Conservation (phyloP, 176 grass and related monocot genomes). For the Cenchrus americanus region DNA sequence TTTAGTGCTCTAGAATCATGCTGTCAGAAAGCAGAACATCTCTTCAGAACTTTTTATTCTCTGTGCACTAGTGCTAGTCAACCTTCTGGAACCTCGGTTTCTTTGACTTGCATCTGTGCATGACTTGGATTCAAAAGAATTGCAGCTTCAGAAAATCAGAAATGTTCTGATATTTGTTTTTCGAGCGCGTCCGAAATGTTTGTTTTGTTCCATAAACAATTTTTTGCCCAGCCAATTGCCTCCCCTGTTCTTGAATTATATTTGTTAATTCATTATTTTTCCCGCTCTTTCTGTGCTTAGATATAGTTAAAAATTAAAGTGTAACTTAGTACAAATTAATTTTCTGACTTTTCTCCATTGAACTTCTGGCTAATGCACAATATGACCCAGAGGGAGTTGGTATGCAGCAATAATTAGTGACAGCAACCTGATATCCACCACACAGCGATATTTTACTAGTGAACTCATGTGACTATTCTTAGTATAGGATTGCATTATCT, state of each 20-base stretch:
- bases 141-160: neutral
- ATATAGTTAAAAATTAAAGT: neutral
- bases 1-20: conserved; percentile 18
- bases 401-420: neutral
- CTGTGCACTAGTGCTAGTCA: neutral
- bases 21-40: conserved; percentile 32
- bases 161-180: neutral
- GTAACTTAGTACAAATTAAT: neutral
- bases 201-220: neutral
- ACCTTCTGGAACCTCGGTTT: conserved; percentile 21
- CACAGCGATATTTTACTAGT: neutral
- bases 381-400: conserved; percentile 18
- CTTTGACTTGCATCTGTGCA: conserved; percentile 11
- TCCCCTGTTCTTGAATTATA: neutral
- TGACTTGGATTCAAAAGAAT: neutral
- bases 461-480: conserved; percentile 12
- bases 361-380: neutral
- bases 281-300: neutral
- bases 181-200: no score
- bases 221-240: neutral
- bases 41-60: neutral
- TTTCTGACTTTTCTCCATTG: neutral
- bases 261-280: neutral
- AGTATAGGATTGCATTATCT: neutral
- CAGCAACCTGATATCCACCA: conserved; percentile 28